phyloP scores from a whole-genome alignment of 140 eudicot species.

The Bidens hawaiensis region DNA sequence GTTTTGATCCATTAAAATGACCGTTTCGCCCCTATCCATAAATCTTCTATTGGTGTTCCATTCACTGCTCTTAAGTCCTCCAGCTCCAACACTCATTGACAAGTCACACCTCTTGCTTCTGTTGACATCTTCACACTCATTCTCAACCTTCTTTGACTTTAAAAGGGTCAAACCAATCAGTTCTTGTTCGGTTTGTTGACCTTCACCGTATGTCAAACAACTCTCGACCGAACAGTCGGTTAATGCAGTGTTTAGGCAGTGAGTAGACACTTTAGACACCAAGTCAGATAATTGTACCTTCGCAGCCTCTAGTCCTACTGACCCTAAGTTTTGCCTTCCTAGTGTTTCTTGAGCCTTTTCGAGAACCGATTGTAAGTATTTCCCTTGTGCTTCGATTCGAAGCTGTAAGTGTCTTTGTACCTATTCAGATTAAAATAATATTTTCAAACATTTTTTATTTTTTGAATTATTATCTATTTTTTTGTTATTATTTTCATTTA shows the following conservation, averaged over 20 bases:
- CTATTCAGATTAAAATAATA: constrained; percentile 29
- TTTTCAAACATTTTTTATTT: constrained; percentile 1
- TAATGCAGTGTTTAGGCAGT: constrained; percentile 63
- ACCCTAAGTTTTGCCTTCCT: constrained; percentile 77
- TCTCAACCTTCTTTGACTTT: constrained; percentile 36
- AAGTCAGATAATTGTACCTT: constrained; percentile 84
- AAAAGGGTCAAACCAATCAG: constrained; percentile 43
- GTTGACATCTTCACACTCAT: constrained; percentile 23
- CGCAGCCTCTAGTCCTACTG: constrained; percentile 84
- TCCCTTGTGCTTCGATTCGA: constrained; percentile 97
- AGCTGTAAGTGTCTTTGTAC: constrained; percentile 96
- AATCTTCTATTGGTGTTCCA: constrained; percentile 37
- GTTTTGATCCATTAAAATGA: constrained; percentile 29
- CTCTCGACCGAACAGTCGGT: constrained; percentile 78
- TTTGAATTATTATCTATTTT: too few relatives aligned
- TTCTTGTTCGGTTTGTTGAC: constrained; percentile 60
- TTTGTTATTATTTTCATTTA: too few relatives aligned
- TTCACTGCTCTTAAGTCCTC: constrained; percentile 34
- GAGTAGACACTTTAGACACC: constrained; percentile 76
- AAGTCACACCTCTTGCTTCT: constrained; percentile 10
- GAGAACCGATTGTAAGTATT: constrained; percentile 82
- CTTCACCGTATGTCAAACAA: constrained; percentile 71
- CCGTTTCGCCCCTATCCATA: constrained; percentile 26
- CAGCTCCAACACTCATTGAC: constrained; percentile 71
- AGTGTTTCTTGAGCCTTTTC: constrained; percentile 96